Evolutionary conservation across 495 filamentous ascomycete genomes (phyloP).

Genomic region (Niebla homalea): DNA sequence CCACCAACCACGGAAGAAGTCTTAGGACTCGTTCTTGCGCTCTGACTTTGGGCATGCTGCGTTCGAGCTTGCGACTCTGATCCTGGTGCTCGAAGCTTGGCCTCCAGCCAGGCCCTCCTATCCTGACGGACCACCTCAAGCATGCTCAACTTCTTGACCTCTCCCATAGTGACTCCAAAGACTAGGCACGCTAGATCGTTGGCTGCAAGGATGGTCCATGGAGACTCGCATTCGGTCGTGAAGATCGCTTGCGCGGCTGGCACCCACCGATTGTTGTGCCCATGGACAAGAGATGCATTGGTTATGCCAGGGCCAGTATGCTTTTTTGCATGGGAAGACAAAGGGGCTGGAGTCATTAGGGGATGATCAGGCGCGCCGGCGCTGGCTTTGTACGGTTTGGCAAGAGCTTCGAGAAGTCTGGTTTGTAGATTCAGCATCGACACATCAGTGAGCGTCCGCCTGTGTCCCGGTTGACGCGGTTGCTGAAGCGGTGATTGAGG

Average conservation of each 20-base stretch:
- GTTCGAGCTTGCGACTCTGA: slow-evolving; percentile 33
- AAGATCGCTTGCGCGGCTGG: slow-evolving; percentile 94
- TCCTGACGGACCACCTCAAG: slow-evolving; percentile 87
- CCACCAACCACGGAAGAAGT: slow-evolving; percentile 45
- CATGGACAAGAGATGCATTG: slow-evolving; percentile 43
- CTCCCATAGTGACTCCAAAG: slow-evolving; percentile 87
- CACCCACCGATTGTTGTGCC: slow-evolving; percentile 78
- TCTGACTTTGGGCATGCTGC: slow-evolving; percentile 28
- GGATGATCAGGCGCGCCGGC: slow-evolving; percentile 23
- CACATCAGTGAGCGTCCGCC: slow-evolving; percentile 78
- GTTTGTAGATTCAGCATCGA: slow-evolving; percentile 56
- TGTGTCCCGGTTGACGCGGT: slow-evolving; percentile 59
- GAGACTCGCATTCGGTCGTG: slow-evolving; percentile 72
- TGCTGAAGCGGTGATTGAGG: slow-evolving; percentile 10
- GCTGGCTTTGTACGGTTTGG: slow-evolving; percentile 53
- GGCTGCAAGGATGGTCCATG: slow-evolving; percentile 93
- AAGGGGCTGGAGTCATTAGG: slow-evolving; percentile 32
- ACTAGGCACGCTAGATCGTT: slow-evolving; percentile 94
- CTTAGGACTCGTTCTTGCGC: slow-evolving; percentile 29
- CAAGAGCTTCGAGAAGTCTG: slow-evolving; percentile 78
- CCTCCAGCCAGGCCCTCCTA: slow-evolving; percentile 75
- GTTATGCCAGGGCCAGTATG: slow-evolving; percentile 19
- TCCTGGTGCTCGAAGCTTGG: slow-evolving; percentile 55
- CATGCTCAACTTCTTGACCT: slow-evolving; percentile 89
- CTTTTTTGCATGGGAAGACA: slow-evolving; percentile 23